Percentiles rank a stretch among this genome's conserved stretches.
phyloP scores from a whole-genome alignment of 768 basidiomycete species.

The Suillus sp. region DNA sequence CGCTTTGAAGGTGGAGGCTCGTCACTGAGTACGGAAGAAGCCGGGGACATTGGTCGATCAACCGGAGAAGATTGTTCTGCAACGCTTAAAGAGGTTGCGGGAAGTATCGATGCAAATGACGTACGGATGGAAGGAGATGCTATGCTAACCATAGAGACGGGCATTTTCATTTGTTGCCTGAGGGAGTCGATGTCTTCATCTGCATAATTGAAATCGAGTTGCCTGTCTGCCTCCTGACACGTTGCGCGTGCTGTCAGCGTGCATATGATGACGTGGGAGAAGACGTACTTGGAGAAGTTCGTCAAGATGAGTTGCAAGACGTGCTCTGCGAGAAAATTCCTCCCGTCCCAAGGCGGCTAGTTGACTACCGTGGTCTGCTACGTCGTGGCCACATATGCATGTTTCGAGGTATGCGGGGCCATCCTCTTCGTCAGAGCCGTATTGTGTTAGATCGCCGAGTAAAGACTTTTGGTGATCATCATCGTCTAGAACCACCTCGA shows the following conservation, averaged over 20 bases:
- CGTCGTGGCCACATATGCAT: slow-evolving; percentile 73
- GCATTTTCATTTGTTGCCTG: slow-evolving; percentile 67
- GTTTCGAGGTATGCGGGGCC: slow-evolving; percentile 53
- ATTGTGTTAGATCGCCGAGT: slow-evolving; percentile 58
- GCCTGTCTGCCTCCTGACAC: slow-evolving; percentile 66
- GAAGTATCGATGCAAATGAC: slow-evolving; percentile 16
- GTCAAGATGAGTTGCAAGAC: slow-evolving; percentile 78
- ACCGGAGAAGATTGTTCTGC: slow-evolving; percentile 27
- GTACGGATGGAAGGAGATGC: slow-evolving; percentile 56
- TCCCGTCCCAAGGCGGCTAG: slow-evolving; percentile 53
- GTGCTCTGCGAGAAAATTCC: slow-evolving; percentile 72
- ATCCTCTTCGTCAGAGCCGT: slow-evolving; percentile 74
- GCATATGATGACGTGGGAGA: neutral
- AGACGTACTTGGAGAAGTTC: slow-evolving; percentile 74
- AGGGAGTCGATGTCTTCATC: slow-evolving; percentile 71
- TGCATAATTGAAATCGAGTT: slow-evolving; percentile 79
- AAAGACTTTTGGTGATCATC: slow-evolving; percentile 45
- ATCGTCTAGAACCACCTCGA: slow-evolving; percentile 60
- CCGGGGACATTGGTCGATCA: slow-evolving; percentile 22
- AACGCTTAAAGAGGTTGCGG: slow-evolving; percentile 19
- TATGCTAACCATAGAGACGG: slow-evolving; percentile 52
- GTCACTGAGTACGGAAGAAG: slow-evolving; percentile 50
- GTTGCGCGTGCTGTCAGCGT: slow-evolving; percentile 4
- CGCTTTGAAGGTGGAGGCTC: slow-evolving; percentile 51
- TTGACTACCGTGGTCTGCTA: slow-evolving; percentile 67